Evolutionary conservation across 768 basidiomycete genomes (phyloP), one percentile per base, ranked within the genome.

Genomic region (Lentinula guzmanii): DNA sequence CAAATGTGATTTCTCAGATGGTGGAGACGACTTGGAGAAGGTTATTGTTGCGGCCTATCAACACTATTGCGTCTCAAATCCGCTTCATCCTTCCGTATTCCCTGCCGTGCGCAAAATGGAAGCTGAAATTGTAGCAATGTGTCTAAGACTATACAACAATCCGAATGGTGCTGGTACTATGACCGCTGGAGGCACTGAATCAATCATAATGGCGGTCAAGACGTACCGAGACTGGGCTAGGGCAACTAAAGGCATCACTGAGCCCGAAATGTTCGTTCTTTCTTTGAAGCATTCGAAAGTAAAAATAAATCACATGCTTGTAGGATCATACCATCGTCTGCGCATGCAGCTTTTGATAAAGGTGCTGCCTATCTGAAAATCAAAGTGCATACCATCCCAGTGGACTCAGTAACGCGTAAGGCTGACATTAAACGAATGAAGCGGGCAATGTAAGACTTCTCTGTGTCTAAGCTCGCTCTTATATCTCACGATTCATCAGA

Each of bases 31-130:
- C 52, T 74, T 95, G 63, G 84, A 86, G 66, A 83, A 82, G 58
- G 80, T 97, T 55, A 87, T 96, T 64, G 84, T 89, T 21, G 80
- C 89, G 4, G 93, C 94, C 0, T 91, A 92, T 68, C 79, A 86
- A 63, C 85, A 85, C 55, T 97, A 95, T 65, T 85, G 87, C 51
- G 85, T 94, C 55, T 90, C 91, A 31, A 95, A 96, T 68, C 93
- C 95, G 2, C 79, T 98, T 9, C 95, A 98, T 68, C 93, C 96
- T 0, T 93, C 95, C 60, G 86, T 95, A 48, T 97, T 97, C 74
- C 95, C 95, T 1, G 89, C 91, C 0, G 75, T 97, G 10, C 82
- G 96, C 52, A 95, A 96, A 76, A 99, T 99, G 96, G 96, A 99
- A 68, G 91, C 94, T 15, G 95, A 98, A 69, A 83, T 95, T 31